Base-by-base conservation (phyloP, 202 grass and related monocot species). In the Panicum hallii region DNA sequence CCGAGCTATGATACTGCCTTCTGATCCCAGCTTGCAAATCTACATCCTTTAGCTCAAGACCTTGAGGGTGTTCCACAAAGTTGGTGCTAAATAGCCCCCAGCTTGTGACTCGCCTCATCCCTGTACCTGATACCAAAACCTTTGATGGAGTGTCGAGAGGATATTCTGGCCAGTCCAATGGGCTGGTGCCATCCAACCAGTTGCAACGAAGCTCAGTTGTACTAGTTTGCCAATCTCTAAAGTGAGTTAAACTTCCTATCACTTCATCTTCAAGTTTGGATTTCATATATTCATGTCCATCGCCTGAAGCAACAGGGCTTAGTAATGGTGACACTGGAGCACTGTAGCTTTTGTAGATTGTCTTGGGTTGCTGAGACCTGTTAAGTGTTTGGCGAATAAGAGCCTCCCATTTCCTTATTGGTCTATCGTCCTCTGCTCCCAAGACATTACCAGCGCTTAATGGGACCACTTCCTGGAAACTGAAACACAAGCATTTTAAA, bases 401-500 rank as follows among this genome's bases (percentile, higher is more conserved):
- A 38, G 53, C 72, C 73, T 94, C 92, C 90, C 90, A 92, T 84
- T 92, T 92, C 7, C 55, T 74, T 85, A 92, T 90, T 77, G 90
- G 87, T 68, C 82, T 90, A 72, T 46, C 86, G 64, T 92, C 90
- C 41, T 94, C 90, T 46, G 82, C 70, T 36, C 92, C 92, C 23
- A 94, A 72, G 30, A 94, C 89, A 88, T 94, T 94, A 20, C 81
- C 87, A 15, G 87, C 85, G 0, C 87, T 94, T 72, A 91, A 86
- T 40, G 92, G 89, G 55, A 94, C 89, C 44, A 91, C 89, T 83
- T 94, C 92, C 67, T 94, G 92, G 62, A 91, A 94, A 26, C 89
- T 94, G 77, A 20, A 81, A 78, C 41, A 65, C 60, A 82, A 57
- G 42, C 14, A 45, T 7, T 42, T 56, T 56, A 56, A 78, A 63